Evolutionary conservation across 2,329 filamentous ascomycete genomes (phyloP).

Genomic region (Hysterium pulicare): DNA sequence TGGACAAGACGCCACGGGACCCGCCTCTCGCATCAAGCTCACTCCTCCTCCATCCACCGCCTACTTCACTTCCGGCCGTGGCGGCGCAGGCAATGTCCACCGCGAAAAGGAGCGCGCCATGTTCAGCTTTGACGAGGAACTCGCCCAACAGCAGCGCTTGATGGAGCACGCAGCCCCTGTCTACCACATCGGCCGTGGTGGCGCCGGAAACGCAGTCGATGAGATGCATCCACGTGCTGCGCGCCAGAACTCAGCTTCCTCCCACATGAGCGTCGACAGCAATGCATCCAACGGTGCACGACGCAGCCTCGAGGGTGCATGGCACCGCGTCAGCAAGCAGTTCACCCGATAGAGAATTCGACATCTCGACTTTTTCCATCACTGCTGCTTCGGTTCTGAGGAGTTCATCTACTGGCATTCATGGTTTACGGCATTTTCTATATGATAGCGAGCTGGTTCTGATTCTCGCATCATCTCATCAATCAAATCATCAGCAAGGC

Average conservation of each 20-base stretch:
- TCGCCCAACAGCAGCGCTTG: conserved; percentile 55
- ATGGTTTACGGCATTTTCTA: conserved; percentile 2
- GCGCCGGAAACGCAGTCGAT: conserved; percentile 54
- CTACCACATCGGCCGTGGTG: conserved; percentile 62
- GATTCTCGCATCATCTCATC: conserved; percentile 32
- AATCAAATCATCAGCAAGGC: conserved; percentile 23
- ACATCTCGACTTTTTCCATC: too few species aligned
- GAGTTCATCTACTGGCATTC: conserved; percentile 5
- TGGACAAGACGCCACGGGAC: conserved; percentile 43
- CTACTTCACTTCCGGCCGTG: conserved; percentile 64
- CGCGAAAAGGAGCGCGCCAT: conserved; percentile 54
- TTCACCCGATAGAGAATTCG: conserved; percentile 33
- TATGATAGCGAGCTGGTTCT: conserved; percentile 34
- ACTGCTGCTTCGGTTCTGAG: conserved; percentile 4
- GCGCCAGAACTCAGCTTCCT: conserved; percentile 30
- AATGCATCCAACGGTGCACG: conserved; percentile 24
- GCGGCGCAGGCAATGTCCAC: conserved; percentile 64
- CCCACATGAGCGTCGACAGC: conserved; percentile 18
- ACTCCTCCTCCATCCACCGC: conserved; percentile 43
- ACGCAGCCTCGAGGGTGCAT: conserved; percentile 34
- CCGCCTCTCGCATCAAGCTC: conserved; percentile 50
- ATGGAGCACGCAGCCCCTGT: conserved; percentile 56
- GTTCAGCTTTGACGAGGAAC: conserved; percentile 67
- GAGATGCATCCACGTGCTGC: conserved; percentile 31
- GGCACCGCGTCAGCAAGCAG: conserved; percentile 31